phyloP scores from a whole-genome alignment of 2,329 filamentous ascomycete species.

The Nigrospora osmanthi region DNA sequence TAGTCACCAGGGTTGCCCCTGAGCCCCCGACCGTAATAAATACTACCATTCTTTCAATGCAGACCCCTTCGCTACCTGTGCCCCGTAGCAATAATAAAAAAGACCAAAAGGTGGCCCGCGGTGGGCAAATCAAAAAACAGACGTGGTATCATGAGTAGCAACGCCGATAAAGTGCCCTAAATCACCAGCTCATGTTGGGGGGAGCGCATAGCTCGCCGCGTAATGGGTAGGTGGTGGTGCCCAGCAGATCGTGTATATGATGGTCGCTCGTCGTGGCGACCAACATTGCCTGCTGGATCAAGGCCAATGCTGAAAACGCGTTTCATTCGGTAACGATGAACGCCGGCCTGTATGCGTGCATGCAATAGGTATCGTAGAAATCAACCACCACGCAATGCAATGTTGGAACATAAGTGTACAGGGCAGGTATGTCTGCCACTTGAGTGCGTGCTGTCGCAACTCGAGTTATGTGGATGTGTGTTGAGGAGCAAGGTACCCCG shows the following conservation, averaged over 20 bases:
- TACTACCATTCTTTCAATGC: conserved; percentile 2
- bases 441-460: conserved; percentile 4
- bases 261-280: not conserved
- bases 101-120: not conserved
- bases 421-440: conserved; percentile 13
- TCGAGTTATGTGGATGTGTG: conserved; percentile 5
- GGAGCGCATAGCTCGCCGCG: not conserved
- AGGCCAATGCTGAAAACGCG: conserved; percentile 1
- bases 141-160: conserved; percentile 2
- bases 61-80: not conserved
- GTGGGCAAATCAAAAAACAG: not conserved
- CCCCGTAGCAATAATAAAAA: not conserved
- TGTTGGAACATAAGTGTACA: conserved; percentile 20
- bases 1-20: not conserved
- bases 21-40: not conserved
- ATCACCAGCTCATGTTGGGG: not conserved
- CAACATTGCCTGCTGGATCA: not conserved
- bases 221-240: not conserved
- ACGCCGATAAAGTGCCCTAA: conserved; percentile 1
- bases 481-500: not conserved
- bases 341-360: conserved; percentile 22
- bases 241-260: not conserved
- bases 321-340: conserved; percentile 10
- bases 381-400: conserved; percentile 22
- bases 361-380: conserved; percentile 23